A percentile compares a stretch with the other conserved stretches of the same genome.
Conservation (phyloP, 441 rosid species). For the Cnidoscolus chayamansa region DNA sequence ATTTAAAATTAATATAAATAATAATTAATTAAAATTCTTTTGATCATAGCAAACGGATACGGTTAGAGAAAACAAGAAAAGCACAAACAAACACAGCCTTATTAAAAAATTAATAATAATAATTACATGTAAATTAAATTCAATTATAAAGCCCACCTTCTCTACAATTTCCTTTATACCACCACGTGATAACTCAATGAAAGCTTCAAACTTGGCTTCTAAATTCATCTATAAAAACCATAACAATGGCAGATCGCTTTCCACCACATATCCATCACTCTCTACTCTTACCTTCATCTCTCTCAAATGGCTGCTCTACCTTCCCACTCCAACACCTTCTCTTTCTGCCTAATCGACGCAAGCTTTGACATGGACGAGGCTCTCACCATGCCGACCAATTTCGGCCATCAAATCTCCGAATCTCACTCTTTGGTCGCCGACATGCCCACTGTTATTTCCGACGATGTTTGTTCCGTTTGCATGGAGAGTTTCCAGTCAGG, state of each 20-base stretch:
- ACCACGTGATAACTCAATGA: background rate
- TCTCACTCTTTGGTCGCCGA: conserved; percentile 15
- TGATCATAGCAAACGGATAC: too few relatives aligned
- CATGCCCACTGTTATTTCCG: conserved; percentile 23
- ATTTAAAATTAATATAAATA: too few relatives aligned
- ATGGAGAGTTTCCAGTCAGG: conserved; percentile 36
- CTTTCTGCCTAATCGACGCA: conserved; percentile 8
- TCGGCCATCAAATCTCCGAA: background rate
- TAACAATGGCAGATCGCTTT: background rate
- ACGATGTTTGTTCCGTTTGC: conserved; percentile 38
- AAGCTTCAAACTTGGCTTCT: background rate
- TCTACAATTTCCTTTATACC: background rate
- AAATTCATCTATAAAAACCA: background rate
- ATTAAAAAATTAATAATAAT: too few relatives aligned
- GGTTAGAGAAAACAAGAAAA: too few relatives aligned
- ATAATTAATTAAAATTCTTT: too few relatives aligned
- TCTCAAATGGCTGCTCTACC: background rate
- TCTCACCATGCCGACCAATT: conserved; percentile 12
- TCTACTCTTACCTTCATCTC: too few relatives aligned
- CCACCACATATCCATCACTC: background rate
- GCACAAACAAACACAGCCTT: too few relatives aligned
- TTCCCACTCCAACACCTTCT: background rate
- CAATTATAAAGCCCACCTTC: background rate
- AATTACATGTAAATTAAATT: too few relatives aligned
- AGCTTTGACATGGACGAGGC: conserved; percentile 43